Evolutionary conservation across 257 asterid genomes (phyloP).

Genomic region (Ilex aquifolium): DNA sequence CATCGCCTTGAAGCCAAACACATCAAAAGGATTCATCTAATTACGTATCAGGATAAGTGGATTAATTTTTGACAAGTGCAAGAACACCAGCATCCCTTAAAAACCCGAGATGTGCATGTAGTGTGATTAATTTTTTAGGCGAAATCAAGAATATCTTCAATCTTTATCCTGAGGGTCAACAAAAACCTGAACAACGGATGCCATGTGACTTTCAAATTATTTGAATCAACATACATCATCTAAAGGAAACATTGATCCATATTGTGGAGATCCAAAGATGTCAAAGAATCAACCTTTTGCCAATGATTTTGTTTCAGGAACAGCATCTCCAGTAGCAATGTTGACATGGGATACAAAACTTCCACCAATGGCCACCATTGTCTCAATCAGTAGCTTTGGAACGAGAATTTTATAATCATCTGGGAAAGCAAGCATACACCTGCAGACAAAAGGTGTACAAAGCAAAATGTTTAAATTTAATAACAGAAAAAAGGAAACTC

Average conservation of each 20-base stretch:
- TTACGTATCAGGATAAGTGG: too few species aligned
- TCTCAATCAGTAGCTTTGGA: conserved; percentile 73
- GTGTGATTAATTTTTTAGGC: too few species aligned
- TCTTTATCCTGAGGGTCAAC: background rate
- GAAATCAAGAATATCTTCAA: too few species aligned
- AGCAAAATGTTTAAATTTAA: background rate
- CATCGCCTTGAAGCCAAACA: too few species aligned
- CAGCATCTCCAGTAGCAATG: conserved; percentile 84
- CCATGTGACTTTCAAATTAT: background rate
- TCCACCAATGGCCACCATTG: conserved; percentile 62
- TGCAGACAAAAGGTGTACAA: conserved; percentile 26
- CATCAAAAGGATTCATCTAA: too few species aligned
- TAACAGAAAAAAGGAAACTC: conserved; percentile 1
- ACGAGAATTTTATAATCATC: conserved; percentile 83
- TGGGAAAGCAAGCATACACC: conserved; percentile 93
- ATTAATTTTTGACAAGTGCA: too few species aligned
- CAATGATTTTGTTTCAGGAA: conserved; percentile 90
- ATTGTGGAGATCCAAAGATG: conserved; percentile 11
- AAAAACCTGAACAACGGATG: background rate
- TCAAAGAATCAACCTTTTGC: conserved; percentile 56
- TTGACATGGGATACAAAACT: conserved; percentile 80
- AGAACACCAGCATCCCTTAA: too few species aligned
- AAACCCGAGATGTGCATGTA: too few species aligned
- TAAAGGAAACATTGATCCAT: conserved; percentile 5
- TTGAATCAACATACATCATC: background rate